A percentile compares a stretch with the other conserved stretches of the same genome.
These are phyloP conservation scores for Erodium texanum DNA, from an alignment of 441 rosid genomes.

Conservation along the genomic window DNA sequence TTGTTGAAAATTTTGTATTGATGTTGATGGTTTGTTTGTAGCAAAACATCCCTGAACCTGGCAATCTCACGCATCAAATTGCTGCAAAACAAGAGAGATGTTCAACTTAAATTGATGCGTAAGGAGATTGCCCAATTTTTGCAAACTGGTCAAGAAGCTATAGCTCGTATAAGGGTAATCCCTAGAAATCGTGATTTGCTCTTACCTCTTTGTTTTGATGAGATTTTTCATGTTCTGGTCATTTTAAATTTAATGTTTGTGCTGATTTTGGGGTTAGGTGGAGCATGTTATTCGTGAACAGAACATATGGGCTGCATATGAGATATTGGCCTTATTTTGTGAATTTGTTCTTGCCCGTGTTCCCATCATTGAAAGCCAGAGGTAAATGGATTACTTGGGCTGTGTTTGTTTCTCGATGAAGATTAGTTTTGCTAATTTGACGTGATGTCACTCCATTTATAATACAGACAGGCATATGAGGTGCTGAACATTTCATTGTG, in stretches of 20 bases:
- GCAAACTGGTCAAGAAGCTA: conserved; percentile 87
- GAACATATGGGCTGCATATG: conserved; percentile 72
- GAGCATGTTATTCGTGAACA: conserved; percentile 85
- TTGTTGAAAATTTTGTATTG: not conserved
- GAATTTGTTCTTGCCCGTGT: conserved; percentile 81
- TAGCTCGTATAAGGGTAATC: conserved; percentile 77
- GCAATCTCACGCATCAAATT: conserved; percentile 73
- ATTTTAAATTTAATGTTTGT: conserved; percentile 5
- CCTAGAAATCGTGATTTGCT: not conserved
- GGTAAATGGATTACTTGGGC: conserved; percentile 26
- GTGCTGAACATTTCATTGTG: not conserved
- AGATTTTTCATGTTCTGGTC: conserved; percentile 6
- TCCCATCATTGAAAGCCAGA: conserved; percentile 68
- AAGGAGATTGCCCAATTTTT: conserved; percentile 86
- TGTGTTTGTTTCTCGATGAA: not conserved
- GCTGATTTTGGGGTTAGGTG: conserved; percentile 37
- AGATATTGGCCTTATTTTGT: conserved; percentile 72
- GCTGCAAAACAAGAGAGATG: conserved; percentile 84
- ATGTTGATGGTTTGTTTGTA: conserved; percentile 23
- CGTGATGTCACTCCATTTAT: not conserved
- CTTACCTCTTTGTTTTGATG: not conserved
- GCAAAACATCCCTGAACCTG: conserved; percentile 76
- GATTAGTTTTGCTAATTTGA: not conserved
- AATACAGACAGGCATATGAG: not conserved
- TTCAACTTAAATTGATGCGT: conserved; percentile 84